Percentiles rank a stretch among this genome's conserved stretches.
Conservation (phyloP, 495 filamentous ascomycete species). For the Penicillium daleae region DNA sequence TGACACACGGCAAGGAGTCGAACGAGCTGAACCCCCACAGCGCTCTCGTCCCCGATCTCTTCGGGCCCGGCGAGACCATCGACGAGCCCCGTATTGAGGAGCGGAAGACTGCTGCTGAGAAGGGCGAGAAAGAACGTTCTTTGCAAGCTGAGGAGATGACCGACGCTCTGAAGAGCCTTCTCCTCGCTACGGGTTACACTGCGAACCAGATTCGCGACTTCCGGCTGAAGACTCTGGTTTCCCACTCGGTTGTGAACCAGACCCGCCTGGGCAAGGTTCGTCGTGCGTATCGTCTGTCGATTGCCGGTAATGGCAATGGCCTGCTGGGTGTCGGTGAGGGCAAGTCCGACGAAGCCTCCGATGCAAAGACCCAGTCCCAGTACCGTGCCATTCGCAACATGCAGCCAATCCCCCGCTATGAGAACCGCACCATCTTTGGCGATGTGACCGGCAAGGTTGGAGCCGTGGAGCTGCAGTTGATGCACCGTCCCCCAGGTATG, state of each 20-base stretch:
- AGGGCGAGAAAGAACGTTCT: conserved; percentile 37
- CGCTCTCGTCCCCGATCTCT: conserved; percentile 53
- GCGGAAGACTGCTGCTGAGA: conserved; percentile 39
- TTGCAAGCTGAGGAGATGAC: conserved; percentile 49
- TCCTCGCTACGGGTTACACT: conserved; percentile 70
- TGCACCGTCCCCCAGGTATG: conserved; percentile 84
- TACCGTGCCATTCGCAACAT: conserved; percentile 83
- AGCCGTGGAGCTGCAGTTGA: conserved; percentile 77
- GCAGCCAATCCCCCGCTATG: conserved; percentile 85
- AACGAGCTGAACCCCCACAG: conserved; percentile 52
- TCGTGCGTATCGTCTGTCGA: conserved; percentile 67
- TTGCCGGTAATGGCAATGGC: conserved; percentile 85
- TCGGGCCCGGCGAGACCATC: conserved; percentile 47
- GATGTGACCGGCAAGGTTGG: conserved; percentile 83
- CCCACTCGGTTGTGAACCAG: conserved; percentile 81
- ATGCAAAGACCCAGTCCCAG: conserved; percentile 67
- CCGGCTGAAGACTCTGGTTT: conserved; percentile 67
- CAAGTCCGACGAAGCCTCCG: conserved; percentile 72
- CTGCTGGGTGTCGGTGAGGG: conserved; percentile 87
- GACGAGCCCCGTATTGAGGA: conserved; percentile 34
- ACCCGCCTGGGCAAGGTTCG: conserved; percentile 92
- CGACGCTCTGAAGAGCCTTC: conserved; percentile 60
- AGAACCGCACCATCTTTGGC: conserved; percentile 88
- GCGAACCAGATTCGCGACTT: conserved; percentile 57
- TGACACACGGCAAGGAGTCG: conserved; percentile 57